Evolutionary conservation across 192 early-diverging fungal species (phyloP).

Genomic region (Mortierella alpina): DNA sequence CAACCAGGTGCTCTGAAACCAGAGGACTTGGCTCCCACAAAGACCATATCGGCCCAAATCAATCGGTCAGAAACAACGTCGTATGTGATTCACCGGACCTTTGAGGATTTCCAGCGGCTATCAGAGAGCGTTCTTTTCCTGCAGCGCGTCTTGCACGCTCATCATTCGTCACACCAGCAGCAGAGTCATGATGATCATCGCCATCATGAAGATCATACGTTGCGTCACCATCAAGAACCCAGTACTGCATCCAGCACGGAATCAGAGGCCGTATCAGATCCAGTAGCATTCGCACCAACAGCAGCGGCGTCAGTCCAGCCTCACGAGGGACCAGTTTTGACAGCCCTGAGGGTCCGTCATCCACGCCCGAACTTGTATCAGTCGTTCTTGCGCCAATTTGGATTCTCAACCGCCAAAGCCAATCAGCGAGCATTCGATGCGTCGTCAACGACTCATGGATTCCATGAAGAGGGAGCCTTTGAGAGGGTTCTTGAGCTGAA

Average conservation of each 20-base stretch:
- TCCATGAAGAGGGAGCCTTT: slow-evolving; percentile 44
- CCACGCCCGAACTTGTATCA: slow-evolving; percentile 31
- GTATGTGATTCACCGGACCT: slow-evolving; percentile 49
- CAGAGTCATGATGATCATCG: background rate
- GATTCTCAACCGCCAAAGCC: slow-evolving; percentile 39
- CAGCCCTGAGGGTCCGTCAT: slow-evolving; percentile 24
- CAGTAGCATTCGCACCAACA: background rate
- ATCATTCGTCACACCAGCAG: background rate
- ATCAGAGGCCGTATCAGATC: background rate
- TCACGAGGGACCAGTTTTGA: slow-evolving; percentile 5
- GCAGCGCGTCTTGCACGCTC: slow-evolving; percentile 1
- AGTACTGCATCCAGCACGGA: background rate
- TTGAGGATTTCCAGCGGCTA: slow-evolving; percentile 41
- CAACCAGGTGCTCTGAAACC: background rate
- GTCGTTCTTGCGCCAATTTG: slow-evolving; percentile 20
- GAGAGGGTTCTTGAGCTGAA: slow-evolving; percentile 40
- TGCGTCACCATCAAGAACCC: background rate
- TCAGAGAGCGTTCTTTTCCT: slow-evolving; percentile 40
- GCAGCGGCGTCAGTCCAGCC: background rate
- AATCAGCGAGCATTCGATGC: slow-evolving; percentile 53
- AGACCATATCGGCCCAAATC: slow-evolving; percentile 25
- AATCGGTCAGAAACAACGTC: slow-evolving; percentile 38
- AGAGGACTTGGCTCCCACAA: slow-evolving; percentile 18
- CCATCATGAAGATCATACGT: background rate
- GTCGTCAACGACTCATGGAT: slow-evolving; percentile 48